Percentiles rank a stretch among this genome's conserved stretches.
phyloP scores from a whole-genome alignment of 2,329 filamentous ascomycete species.

The Chrysoporthe puriensis region DNA sequence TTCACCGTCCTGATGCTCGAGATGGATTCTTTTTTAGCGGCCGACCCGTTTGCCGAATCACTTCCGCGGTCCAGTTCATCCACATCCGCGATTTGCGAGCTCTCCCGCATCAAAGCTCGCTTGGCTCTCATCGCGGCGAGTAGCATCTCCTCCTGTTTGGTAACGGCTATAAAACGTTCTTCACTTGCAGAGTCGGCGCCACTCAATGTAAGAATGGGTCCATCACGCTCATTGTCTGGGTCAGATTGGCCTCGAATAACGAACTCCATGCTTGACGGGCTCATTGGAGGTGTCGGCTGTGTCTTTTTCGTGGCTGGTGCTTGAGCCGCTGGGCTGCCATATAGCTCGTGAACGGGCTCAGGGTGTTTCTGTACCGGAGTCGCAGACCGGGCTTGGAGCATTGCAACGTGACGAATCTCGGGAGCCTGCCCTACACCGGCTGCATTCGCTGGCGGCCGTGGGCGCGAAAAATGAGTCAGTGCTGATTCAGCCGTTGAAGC shows the following conservation, averaged over 20 bases:
- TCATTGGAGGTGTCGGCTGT: conserved; percentile 54
- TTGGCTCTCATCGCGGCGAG: conserved; percentile 60
- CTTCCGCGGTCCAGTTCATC: not conserved
- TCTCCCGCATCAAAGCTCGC: conserved; percentile 58
- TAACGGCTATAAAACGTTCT: conserved; percentile 60
- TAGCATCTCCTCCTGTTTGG: conserved; percentile 61
- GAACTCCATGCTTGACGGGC: conserved; percentile 56
- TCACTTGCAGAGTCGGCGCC: conserved; percentile 34
- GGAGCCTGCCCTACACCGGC: conserved; percentile 9
- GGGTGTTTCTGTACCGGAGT: conserved; percentile 20
- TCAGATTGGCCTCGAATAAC: conserved; percentile 43
- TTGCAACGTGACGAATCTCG: conserved; percentile 24
- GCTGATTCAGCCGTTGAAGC: conserved; percentile 28
- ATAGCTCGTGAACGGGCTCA: conserved; percentile 20
- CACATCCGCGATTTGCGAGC: conserved; percentile 25
- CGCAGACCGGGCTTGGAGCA: conserved; percentile 20
- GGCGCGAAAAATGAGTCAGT: conserved; percentile 21
- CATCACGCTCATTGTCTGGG: conserved; percentile 30
- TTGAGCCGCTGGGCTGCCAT: conserved; percentile 30
- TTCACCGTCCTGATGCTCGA: conserved; percentile 28
- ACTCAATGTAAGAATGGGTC: conserved; percentile 39
- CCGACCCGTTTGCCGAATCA: conserved; percentile 3
- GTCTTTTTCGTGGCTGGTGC: conserved; percentile 28
- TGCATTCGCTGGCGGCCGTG: conserved; percentile 13
- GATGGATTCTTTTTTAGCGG: conserved; percentile 25